Base-by-base conservation (phyloP, 23 red algal species). In the Chondrus crispus region DNA sequence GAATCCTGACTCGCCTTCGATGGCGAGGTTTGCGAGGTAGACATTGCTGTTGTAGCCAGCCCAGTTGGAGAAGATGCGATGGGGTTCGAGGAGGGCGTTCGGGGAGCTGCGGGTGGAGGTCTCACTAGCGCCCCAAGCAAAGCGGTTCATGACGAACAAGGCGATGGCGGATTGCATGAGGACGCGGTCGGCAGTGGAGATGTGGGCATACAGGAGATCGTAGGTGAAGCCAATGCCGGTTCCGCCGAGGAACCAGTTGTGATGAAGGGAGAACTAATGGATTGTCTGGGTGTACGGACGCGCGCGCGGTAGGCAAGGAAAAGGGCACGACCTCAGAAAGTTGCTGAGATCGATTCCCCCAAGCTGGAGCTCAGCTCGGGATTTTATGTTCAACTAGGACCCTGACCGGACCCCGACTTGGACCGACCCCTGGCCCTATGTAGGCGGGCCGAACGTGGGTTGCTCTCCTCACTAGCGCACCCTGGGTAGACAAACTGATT, bases 51-150 rank as follows among this genome's bases (percentile, higher is more conserved):
- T 71, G 44, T 92, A 92, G 40, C 55, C 76, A 1, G 89, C 89
- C 89, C 89, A 92, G 51, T 92, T 92, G 32, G 45, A 62, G 62
- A 92, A 92, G 74, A 84, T 84, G 5, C 89, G 75, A 90, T 90
- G 87, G 50, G 87, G 87, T 22, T 80, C 36, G 7, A 80, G 13
- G 7, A 20, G 3, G 11, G 74, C 87, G 24, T 90, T 90, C 4
- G 87, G 87, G 13, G 87, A 90, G 46, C 71, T 24, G 8, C 48
- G 50, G 10, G 71, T 14, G 11, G 38, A 46, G 9, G 44, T 48
- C 10, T 77, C 11, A 14, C 10, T 13, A 13, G 71, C 13, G 22
- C 88, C 88, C 88, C 88, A 91, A 13, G 55, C 44, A 12, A 52
- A 81, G 16, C 66, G 20, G 71, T 82, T 73, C 35, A 91, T 46